Base-by-base conservation (phyloP, 2,329 filamentous ascomycete genomes). In the Stagonosporopsis vannaccii region DNA sequence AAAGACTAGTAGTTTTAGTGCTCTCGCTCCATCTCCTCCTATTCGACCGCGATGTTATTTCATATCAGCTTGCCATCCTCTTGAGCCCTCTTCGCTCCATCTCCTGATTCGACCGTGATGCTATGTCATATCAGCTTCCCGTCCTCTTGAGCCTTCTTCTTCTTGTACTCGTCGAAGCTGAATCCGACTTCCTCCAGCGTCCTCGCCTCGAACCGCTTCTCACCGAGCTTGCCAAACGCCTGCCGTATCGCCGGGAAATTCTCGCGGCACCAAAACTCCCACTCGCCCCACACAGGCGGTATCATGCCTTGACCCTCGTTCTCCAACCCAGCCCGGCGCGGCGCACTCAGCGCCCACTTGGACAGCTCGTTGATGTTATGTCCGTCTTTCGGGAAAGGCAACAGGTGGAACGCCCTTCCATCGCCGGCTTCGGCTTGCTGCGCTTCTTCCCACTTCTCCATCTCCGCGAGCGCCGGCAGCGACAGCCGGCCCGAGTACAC, bases 171-270 rank as follows among this genome's bases (percentile, higher is more conserved):
- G 55, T 81, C 78, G 69, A 83, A 91, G 50, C 80, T 73, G 67
- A 90, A 90, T 0, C 91, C 93, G 26, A 97, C 79, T 63, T 96
- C 89, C 60, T 85, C 83, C 20, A 96, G 72, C 3, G 81, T 86
- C 70, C 77, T 88, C 9, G 92, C 87, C 6, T 76, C 79, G 42
- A 74, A 63, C 54, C 85, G 79, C 43, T 75, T 72, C 32, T 87
- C 83, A 0, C 91, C 92, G 33, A 79, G 78, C 59, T 83, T 80
- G 55, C 88, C 84, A 72, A 95, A 97, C 26, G 83, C 84, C 64
- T 87, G 83, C 74, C 91, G 90, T 32, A 93, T 90, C 12, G 87
- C 81, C 0, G 84, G 81, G 64, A 90, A 90, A 3, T 87, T 81
- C 54, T 84, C 81, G 17, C 93, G 82, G 68, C 89, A 83, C 91